Evolutionary conservation across 169 alveolate genomes (phyloP).

Genomic region (Blepharisma undulans): DNA sequence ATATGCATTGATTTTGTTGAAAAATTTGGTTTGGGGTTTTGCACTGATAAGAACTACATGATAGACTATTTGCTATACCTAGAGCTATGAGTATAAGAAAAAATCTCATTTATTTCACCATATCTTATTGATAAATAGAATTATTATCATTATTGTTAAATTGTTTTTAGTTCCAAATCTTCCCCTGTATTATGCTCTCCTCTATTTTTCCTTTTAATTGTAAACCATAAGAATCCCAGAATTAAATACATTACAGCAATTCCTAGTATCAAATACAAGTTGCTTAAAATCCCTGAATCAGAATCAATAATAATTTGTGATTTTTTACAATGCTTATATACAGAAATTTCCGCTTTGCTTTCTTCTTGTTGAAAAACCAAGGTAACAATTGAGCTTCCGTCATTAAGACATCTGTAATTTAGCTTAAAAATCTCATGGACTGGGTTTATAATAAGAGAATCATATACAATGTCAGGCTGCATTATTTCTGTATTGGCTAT

Average conservation of each 20-base stretch:
- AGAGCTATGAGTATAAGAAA: background rate
- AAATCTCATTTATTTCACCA: background rate
- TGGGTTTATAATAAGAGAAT: background rate
- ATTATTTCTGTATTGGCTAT: background rate
- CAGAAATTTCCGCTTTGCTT: background rate
- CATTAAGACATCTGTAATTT: background rate
- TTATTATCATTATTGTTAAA: background rate
- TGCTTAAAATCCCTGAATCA: background rate
- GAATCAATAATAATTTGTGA: background rate
- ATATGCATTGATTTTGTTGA: background rate
- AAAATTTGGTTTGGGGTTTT: background rate
- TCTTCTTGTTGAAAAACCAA: background rate
- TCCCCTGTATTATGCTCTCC: background rate
- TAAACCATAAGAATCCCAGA: background rate
- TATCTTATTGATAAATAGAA: no score
- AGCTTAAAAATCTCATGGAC: background rate
- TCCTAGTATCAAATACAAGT: background rate
- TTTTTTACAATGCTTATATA: background rate
- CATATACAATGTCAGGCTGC: background rate
- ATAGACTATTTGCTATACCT: background rate
- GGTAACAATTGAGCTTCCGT: background rate
- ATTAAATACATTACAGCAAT: background rate
- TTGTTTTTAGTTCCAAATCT: background rate
- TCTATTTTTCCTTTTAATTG: background rate
- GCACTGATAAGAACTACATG: background rate